Percentiles rank a stretch among this genome's conserved stretches.
These are phyloP conservation scores for Catunica adiposa DNA, from an alignment of 2,329 filamentous ascomycete species.

Conservation along the genomic window DNA sequence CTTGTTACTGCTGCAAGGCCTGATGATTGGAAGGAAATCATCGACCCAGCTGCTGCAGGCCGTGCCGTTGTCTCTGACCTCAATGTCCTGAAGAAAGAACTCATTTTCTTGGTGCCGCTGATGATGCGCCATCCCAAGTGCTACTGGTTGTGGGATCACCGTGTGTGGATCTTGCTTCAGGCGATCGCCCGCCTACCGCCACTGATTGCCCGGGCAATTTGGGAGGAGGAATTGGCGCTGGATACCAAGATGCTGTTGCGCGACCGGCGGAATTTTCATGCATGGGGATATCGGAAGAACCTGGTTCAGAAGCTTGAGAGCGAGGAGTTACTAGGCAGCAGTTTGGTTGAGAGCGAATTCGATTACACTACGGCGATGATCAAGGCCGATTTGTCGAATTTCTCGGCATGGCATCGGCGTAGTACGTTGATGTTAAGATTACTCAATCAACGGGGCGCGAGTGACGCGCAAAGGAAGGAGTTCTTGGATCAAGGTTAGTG, in stretches of 20 bases:
- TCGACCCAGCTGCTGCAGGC: neutral
- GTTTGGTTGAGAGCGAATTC: conserved; percentile 66
- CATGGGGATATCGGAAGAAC: conserved; percentile 77
- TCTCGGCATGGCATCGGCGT: conserved; percentile 90
- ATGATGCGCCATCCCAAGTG: conserved; percentile 82
- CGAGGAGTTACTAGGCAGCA: conserved; percentile 31
- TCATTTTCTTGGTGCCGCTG: conserved; percentile 69
- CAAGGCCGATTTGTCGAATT: conserved; percentile 71
- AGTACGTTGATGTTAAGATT: conserved; percentile 67
- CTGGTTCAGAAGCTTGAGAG: conserved; percentile 64
- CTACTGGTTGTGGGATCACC: conserved; percentile 99
- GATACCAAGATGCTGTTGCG: conserved; percentile 75
- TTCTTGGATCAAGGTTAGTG: conserved; percentile 53
- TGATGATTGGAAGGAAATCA: neutral
- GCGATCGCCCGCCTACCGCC: conserved; percentile 46
- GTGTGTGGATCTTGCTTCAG: conserved; percentile 66
- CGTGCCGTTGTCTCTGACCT: conserved; percentile 16
- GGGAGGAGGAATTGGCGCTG: conserved; percentile 69
- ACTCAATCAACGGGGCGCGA: conserved; percentile 52
- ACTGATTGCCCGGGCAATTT: conserved; percentile 45
- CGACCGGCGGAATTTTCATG: conserved; percentile 88
- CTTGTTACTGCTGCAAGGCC: neutral
- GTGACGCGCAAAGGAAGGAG: conserved; percentile 41
- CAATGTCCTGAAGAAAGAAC: conserved; percentile 51
- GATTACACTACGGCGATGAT: conserved; percentile 87